A percentile compares a stretch with the other conserved stretches of the same genome.
These are phyloP conservation scores for Leishmania amazonensis DNA, from an alignment of 208 protist genomes.

Conservation along the genomic window DNA sequence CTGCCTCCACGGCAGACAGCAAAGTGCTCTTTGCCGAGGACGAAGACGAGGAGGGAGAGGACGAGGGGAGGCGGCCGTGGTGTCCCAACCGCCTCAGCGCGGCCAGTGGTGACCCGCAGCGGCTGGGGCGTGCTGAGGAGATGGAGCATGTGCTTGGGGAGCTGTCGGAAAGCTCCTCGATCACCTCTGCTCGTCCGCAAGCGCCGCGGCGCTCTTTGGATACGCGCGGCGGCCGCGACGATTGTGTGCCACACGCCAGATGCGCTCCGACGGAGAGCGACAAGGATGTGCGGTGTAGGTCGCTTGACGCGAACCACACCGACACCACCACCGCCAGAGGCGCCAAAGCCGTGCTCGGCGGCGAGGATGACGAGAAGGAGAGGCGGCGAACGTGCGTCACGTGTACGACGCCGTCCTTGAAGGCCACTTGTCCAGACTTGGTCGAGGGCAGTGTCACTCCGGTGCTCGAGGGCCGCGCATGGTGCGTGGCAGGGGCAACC, in stretches of 20 bases:
- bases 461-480: neutral
- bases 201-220: neutral
- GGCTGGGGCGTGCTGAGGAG: neutral
- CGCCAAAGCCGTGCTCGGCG: neutral
- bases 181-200: slow-evolving; percentile 10
- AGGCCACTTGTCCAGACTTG: neutral
- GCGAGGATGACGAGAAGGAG: neutral
- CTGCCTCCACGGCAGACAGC: slow-evolving; percentile 18
- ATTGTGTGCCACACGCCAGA: neutral
- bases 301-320: neutral
- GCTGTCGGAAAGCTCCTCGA: slow-evolving; percentile 7
- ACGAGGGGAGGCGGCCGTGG: neutral
- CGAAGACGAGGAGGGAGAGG: slow-evolving; percentile 14
- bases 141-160: slow-evolving; percentile 22
- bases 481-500: neutral
- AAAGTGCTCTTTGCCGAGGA: slow-evolving; percentile 25
- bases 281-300: slow-evolving; percentile 8
- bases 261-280: neutral
- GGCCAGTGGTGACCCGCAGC: neutral
- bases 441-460: neutral
- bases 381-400: neutral
- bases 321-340: neutral
- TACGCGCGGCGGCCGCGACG: neutral
- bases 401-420: slow-evolving; percentile 11
- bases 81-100: neutral